A percentile compares a stretch with the other conserved stretches of the same genome.
Evolutionary conservation across 2,329 filamentous ascomycete species (phyloP).

Genomic region (Colletotrichum camelliae): DNA sequence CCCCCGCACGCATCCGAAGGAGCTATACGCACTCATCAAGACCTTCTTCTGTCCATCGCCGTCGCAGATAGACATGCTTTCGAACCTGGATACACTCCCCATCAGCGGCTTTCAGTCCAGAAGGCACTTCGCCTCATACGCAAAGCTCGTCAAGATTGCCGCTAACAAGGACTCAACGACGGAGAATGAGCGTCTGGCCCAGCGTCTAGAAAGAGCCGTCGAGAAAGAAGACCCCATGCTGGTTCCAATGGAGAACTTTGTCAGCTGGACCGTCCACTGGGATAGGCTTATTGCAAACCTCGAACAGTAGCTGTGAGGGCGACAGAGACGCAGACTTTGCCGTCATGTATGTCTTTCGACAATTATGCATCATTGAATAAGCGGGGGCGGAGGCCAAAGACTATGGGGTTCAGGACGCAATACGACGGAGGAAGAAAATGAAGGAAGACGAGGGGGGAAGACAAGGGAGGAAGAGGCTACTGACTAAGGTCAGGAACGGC

Average conservation of each 20-base stretch:
- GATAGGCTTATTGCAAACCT: not conserved
- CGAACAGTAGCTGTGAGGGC: not conserved
- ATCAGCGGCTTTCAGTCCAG: not conserved
- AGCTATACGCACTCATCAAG: not conserved
- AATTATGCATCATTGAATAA: not conserved
- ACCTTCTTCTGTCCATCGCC: not conserved
- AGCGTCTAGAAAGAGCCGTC: not conserved
- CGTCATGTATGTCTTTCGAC: not conserved
- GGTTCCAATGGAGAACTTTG: too few relatives aligned
- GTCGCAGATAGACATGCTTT: not conserved
- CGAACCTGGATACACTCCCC: not conserved
- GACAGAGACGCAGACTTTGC: not conserved
- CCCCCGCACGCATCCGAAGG: accelerated
- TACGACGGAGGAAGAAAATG: not conserved
- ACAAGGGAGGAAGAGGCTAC: not conserved
- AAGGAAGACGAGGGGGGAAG: not conserved
- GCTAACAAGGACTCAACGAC: not conserved
- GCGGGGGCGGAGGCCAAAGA: not conserved
- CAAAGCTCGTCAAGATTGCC: not conserved
- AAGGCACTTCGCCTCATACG: not conserved
- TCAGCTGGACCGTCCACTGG: too few relatives aligned
- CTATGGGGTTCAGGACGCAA: not conserved
- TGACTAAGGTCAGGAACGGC: not conserved
- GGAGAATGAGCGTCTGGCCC: not conserved
- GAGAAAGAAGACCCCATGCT: not conserved